A percentile compares a stretch with the other conserved stretches of the same genome.
phyloP scores from a whole-genome alignment of 75 land plant species.

The Adiantum capillusveneris region DNA sequence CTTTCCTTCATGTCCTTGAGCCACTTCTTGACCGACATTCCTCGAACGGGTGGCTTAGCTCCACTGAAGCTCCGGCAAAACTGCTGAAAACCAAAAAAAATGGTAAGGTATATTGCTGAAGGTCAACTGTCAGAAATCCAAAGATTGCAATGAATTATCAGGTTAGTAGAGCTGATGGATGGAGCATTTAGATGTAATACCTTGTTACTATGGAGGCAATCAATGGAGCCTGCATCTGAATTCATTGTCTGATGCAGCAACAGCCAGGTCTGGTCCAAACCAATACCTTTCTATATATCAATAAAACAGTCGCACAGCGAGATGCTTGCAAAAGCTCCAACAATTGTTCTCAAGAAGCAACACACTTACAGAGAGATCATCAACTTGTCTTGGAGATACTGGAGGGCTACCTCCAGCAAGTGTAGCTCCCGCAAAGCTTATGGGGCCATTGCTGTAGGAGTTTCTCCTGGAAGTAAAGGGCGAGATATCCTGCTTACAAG shows the following conservation, averaged over 20 bases:
- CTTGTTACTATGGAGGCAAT: conserved; percentile 1
- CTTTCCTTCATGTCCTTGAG: conserved; percentile 68
- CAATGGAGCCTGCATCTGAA: conserved; percentile 29
- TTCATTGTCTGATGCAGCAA: conserved; percentile 76
- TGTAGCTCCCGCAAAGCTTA: conserved; percentile 28
- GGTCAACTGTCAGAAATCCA: too few species aligned
- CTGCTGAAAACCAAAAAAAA: neutral
- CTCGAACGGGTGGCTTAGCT: conserved; percentile 20
- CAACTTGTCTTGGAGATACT: conserved; percentile 46
- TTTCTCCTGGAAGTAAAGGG: conserved; percentile 64
- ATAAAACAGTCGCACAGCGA: too few species aligned
- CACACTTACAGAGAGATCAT: conserved; percentile 16
- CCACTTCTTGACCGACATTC: conserved; percentile 74
- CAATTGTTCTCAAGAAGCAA: too few species aligned
- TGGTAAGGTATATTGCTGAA: too few species aligned
- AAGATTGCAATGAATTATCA: too few species aligned
- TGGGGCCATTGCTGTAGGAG: conserved; percentile 82
- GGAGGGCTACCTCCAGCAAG: conserved; percentile 48
- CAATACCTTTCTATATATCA: too few species aligned
- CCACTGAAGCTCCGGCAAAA: conserved; percentile 17
- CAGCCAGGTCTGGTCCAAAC: conserved; percentile 52
- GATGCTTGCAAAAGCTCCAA: too few species aligned
- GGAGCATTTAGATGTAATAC: neutral
- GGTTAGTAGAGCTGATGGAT: too few species aligned
- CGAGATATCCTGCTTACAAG: conserved; percentile 54